A percentile compares a stretch with the other conserved stretches of the same genome.
These are phyloP conservation scores for Flaveria floridana DNA, from an alignment of 140 eudicot genomes.

Conservation along the genomic window DNA sequence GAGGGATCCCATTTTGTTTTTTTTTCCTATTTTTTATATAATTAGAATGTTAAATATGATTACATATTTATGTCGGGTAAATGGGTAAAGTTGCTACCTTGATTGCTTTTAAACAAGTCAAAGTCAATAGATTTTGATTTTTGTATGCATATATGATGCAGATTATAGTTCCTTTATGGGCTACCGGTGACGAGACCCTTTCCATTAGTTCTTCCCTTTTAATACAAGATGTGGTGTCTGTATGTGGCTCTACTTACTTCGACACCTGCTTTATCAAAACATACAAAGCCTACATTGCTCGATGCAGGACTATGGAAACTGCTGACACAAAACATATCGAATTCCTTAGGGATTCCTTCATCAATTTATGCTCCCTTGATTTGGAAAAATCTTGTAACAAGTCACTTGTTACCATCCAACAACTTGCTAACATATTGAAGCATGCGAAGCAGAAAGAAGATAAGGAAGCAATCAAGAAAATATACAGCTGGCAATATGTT, in stretches of 20 bases:
- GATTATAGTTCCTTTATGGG: slow-evolving; percentile 86
- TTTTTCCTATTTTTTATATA: not conserved
- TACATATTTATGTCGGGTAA: not conserved
- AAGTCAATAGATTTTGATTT: slow-evolving; percentile 1
- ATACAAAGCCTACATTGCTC: slow-evolving; percentile 61
- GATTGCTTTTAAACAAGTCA: not conserved
- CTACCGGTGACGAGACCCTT: slow-evolving; percentile 63
- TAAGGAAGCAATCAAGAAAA: slow-evolving; percentile 71
- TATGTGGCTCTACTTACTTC: slow-evolving; percentile 46
- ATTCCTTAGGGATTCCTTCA: slow-evolving; percentile 56
- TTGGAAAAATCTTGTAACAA: slow-evolving; percentile 57
- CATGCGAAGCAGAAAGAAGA: slow-evolving; percentile 48
- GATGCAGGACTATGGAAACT: slow-evolving; percentile 52
- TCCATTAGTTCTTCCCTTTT: slow-evolving; percentile 59
- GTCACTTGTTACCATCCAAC: slow-evolving; percentile 58
- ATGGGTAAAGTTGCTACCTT: not conserved
- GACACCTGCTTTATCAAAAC: slow-evolving; percentile 66
- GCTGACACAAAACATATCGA: slow-evolving; percentile 53
- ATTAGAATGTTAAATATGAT: not conserved
- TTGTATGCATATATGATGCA: slow-evolving; percentile 37
- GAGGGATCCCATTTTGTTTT: not conserved
- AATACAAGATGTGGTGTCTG: slow-evolving; percentile 62
- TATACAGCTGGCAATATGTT: slow-evolving; percentile 82
- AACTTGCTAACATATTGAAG: slow-evolving; percentile 60
- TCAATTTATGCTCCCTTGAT: slow-evolving; percentile 72